Evolutionary conservation across 73 alveolate genomes (phyloP), one percentile per base, ranked within the genome.

Genomic region (Blepharisma japonicum): DNA sequence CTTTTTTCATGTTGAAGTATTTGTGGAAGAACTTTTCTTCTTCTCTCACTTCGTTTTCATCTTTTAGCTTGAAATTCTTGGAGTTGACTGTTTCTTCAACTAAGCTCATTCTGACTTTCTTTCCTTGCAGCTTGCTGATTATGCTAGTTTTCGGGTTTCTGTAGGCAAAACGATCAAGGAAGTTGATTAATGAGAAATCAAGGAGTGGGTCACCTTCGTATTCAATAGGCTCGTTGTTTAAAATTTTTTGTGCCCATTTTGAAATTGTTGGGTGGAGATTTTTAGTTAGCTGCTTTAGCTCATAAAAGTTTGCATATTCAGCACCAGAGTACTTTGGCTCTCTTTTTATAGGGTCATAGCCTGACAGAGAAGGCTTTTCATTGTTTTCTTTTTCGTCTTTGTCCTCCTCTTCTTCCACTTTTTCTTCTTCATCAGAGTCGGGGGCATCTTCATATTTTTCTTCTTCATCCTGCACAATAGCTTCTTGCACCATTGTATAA

Each of bases 211-310:
- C 97, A 6, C 99, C 99, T 47, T 88, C 83, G 81, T 92, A 94
- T 42, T 85, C 82, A 3, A 94, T 84, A 6, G 77, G 78, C 61
- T 90, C 92, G 32, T 87, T 87, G n/a, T 84, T 77, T 7, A 94
- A 66, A 20, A 94, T 81, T 68, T 83, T 81, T 66, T 82, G 80
- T 23, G 94, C 92, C 97, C 95, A 90, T 76, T 90, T 80, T 78
- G 83, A 84, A 25, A 94, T 93, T 1, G 99, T 93, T 23, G 99
- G 99, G 71, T 95, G 99, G 67, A 84, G 81, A 79, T 95, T 97
- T 21, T 51, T 50, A 51, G 90, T 39, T 25, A 95, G 88, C 55
- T 79, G 86, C 20, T 70, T 56, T 71, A 95, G 77, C 87, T 95
- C 99, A 83, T 84, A 93, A 70, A 95, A 71, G 51, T 86, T 83